Evolutionary conservation across 371 early-diverging fungal species (phyloP).

Genomic region (Mucor lusitanicus): DNA sequence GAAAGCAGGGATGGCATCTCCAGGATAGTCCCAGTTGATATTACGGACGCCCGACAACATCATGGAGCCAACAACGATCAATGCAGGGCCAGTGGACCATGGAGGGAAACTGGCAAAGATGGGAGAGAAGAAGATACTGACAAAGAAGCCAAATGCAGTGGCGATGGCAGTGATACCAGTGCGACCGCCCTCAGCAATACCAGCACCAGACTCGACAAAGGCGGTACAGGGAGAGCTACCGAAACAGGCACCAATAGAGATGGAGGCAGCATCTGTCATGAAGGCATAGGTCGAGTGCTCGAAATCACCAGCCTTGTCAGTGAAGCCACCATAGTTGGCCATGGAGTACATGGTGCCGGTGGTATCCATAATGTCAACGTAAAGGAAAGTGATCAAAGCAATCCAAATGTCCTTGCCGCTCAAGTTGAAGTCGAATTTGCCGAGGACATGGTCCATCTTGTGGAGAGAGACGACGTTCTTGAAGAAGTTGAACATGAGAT

Average conservation of each 20-base stretch:
- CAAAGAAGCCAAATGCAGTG: conserved; percentile 69
- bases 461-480: conserved; percentile 73
- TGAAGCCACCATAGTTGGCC: conserved; percentile 82
- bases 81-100: conserved; percentile 82
- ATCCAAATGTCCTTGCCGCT: conserved; percentile 70
- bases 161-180: conserved; percentile 77
- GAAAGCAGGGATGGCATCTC: conserved; percentile 79
- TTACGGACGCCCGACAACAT: conserved; percentile 70
- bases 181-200: conserved; percentile 79
- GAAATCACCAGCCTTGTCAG: conserved; percentile 73
- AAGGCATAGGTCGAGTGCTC: conserved; percentile 76
- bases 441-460: conserved; percentile 59
- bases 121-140: conserved; percentile 79
- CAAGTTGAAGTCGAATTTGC: conserved; percentile 65
- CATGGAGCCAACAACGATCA: conserved; percentile 80
- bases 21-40: conserved; percentile 78
- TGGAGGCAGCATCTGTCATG: conserved; percentile 67
- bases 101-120: conserved; percentile 85
- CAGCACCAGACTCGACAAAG: conserved; percentile 79
- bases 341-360: conserved; percentile 81
- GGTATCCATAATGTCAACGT: conserved; percentile 81
- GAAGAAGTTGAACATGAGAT: conserved; percentile 69
- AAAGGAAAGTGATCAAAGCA: conserved; percentile 78
- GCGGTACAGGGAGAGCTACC: conserved; percentile 79
- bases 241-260: conserved; percentile 68